Evolutionary conservation across 148 eudicot genomes (phyloP).

Genomic region (Camellia lanceoleosa): DNA sequence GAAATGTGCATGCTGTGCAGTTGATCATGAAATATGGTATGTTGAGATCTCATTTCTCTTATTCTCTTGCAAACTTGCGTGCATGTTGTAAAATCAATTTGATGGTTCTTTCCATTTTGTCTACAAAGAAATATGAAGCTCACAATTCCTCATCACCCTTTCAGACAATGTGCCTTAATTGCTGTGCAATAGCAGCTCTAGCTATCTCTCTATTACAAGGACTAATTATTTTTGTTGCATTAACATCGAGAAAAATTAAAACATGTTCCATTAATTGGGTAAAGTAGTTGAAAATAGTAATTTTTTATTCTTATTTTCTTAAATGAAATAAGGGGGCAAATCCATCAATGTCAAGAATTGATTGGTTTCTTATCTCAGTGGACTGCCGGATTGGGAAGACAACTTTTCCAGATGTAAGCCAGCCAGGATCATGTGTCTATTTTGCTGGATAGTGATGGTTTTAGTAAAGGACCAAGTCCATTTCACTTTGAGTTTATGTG

Average conservation of each 20-base stretch:
- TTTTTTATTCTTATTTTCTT: neutral
- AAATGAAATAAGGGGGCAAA: neutral
- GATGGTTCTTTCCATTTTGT: neutral
- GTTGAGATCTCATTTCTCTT: conserved; percentile 3
- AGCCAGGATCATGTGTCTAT: too few species aligned
- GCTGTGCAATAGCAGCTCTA: neutral
- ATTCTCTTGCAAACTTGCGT: neutral
- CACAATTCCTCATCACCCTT: neutral
- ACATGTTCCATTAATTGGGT: neutral
- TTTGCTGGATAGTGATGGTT: too few species aligned
- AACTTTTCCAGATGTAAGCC: too few species aligned
- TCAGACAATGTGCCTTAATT: neutral
- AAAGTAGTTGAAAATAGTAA: neutral
- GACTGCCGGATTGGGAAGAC: too few species aligned
- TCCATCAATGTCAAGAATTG: too few species aligned
- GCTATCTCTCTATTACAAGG: neutral
- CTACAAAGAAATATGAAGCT: neutral
- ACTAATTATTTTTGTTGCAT: too few species aligned
- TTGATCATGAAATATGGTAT: conserved; percentile 82
- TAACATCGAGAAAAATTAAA: neutral
- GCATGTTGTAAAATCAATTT: neutral
- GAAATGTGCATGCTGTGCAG: conserved; percentile 76
- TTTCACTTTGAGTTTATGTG: too few species aligned
- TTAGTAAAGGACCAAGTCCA: too few species aligned
- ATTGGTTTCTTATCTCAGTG: too few species aligned